Evolutionary conservation across 352 stramenopile genomes (phyloP), one percentile per base, ranked within the genome.

Genomic region (Phytophthora capsici): DNA sequence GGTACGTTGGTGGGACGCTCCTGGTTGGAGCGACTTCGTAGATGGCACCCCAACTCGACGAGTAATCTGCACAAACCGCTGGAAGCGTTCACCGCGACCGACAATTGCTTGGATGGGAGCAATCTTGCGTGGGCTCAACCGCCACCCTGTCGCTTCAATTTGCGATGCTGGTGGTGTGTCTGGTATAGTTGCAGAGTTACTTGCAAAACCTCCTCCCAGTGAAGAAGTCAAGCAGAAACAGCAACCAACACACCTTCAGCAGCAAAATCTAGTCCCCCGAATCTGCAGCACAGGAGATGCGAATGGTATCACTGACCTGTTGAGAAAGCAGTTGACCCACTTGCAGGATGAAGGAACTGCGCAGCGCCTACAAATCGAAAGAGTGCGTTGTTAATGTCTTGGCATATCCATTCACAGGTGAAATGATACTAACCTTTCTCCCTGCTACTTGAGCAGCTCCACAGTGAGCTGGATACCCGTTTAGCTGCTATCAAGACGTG

Each of bases 141-240:
- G 86, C 7, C 77, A 92, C 46, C 86, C 84, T 4, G 73, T 94
- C 16, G 82, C 86, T 17, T 90, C 79, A 0, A 82, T 94, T 23
- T 91, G 77, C 45, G 86, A 94, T 67, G 79, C 83, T 47, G 84
- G 80, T 34, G 86, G 86, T 4, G 71, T 94, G 19, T 85, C 73
- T 16, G 66, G 75, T 40, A 53, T 91, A 4, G 47, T 94, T 10
- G 81, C 70, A 4, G 45, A 52, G 8, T 61, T 89, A 26, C 49
- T 86, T 17, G 48, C 47, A 44, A 45, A 69, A 23, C 49, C 65
- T 22, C 56, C 52, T 1, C 47, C 66, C 1, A 7, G 22, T 32
- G 41, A 38, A 28, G 26, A 65, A 13, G 45, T 13, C 32, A 50
- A 44, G 2, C 41, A 54, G 0, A 22, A 38, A 0, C 20, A 23